These are phyloP conservation scores for Vitellaria paradoxa DNA, from an alignment of 179 eudicot genomes.

Conservation along the genomic window DNA sequence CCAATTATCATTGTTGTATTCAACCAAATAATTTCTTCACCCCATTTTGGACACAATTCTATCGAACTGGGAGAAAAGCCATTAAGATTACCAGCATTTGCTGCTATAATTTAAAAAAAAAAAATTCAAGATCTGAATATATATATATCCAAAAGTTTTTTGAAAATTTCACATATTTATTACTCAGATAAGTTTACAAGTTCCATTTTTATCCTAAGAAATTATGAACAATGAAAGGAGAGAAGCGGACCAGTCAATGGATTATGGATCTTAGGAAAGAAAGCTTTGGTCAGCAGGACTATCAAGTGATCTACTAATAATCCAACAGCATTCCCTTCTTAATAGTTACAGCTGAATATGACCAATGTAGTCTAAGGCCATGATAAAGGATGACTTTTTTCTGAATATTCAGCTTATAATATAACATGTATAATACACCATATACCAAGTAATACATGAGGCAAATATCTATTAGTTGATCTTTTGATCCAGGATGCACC, in stretches of 20 bases:
- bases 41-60: neutral
- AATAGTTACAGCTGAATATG: neutral
- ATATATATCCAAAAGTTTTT: neutral
- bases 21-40: neutral
- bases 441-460: neutral
- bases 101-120: neutral
- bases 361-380: neutral
- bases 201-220: neutral
- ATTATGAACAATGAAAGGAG: neutral
- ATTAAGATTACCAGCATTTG: neutral
- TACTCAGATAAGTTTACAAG: neutral
- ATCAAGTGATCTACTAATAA: neutral
- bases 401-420: neutral
- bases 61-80: neutral
- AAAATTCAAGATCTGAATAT: neutral
- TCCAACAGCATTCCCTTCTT: neutral
- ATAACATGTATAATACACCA: neutral
- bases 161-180: too few species aligned
- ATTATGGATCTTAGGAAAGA: neutral
- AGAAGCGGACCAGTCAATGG: neutral
- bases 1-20: neutral
- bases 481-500: conserved; percentile 2
- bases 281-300: neutral
- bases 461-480: neutral
- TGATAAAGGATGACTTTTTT: neutral